A percentile compares a stretch with the other conserved stretches of the same genome.
Evolutionary conservation across 148 eudicot species (phyloP).

Genomic region (Rhododendron simsii): DNA sequence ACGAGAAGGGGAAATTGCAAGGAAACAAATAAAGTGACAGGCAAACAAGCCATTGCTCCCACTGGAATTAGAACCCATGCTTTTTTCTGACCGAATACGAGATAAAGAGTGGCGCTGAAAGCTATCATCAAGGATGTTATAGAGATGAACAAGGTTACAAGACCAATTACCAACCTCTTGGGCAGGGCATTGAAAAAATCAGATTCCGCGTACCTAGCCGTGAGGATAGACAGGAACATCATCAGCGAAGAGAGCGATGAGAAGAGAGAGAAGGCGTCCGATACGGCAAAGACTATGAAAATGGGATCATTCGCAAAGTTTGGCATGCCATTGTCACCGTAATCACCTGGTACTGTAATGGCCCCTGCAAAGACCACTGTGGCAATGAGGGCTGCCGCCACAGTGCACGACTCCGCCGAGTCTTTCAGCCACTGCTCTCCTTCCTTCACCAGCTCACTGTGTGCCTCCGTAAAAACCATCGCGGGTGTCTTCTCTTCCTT

Average conservation of each 20-base stretch:
- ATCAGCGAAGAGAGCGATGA: conserved; percentile 16
- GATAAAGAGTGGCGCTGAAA: conserved; percentile 16
- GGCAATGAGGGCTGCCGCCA: conserved; percentile 25
- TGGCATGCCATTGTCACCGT: conserved; percentile 11
- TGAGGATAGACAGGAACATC: conserved; percentile 22
- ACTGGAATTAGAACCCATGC: conserved; percentile 15
- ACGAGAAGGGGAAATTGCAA: conserved; percentile 24
- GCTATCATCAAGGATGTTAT: conserved; percentile 18
- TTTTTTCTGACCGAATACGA: conserved; percentile 7
- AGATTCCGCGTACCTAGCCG: conserved; percentile 20
- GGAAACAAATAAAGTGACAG: conserved; percentile 13
- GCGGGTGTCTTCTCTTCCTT: not conserved
- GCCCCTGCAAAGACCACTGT: conserved; percentile 26
- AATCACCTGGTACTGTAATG: conserved; percentile 27
- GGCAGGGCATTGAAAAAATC: conserved; percentile 23
- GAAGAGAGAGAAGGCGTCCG: conserved; percentile 18
- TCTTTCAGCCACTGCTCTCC: conserved; percentile 28
- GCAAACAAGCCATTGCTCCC: conserved; percentile 16
- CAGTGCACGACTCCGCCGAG: conserved; percentile 15
- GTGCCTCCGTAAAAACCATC: conserved; percentile 17
- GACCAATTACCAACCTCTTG: conserved; percentile 17
- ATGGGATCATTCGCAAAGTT: not conserved
- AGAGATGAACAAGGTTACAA: conserved; percentile 12
- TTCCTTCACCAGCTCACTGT: conserved; percentile 14
- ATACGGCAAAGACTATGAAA: conserved; percentile 16